A percentile compares a stretch with the other conserved stretches of the same genome.
These are phyloP conservation scores for Entomophthora muscae DNA, from an alignment of 371 early-diverging fungal species.

Conservation along the genomic window DNA sequence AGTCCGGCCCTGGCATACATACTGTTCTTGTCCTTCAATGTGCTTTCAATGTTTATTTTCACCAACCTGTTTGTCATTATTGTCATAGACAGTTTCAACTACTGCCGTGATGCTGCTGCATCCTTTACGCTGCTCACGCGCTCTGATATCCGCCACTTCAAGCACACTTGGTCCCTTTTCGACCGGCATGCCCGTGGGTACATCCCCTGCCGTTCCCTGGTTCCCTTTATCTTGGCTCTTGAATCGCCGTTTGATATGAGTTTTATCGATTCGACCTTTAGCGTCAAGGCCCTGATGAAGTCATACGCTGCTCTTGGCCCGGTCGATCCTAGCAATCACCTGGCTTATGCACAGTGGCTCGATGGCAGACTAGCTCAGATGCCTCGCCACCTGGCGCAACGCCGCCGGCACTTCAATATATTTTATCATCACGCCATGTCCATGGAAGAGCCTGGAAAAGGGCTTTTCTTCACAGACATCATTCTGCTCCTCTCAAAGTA, in stretches of 20 bases:
- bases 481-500: not conserved
- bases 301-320: not conserved
- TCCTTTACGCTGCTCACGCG: constrained; percentile 37
- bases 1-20: too few species aligned
- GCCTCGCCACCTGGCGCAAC: constrained; percentile 9
- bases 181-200: constrained; percentile 32
- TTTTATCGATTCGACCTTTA: constrained; percentile 19
- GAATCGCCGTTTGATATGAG: constrained; percentile 21
- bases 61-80: constrained; percentile 50
- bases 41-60: too few species aligned
- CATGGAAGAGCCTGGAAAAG: not conserved
- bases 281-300: constrained; percentile 17
- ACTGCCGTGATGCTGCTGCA: constrained; percentile 41
- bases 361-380: constrained; percentile 14
- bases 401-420: constrained; percentile 16
- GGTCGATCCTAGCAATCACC: too few species aligned
- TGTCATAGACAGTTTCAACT: constrained; percentile 50
- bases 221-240: constrained; percentile 26
- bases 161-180: constrained; percentile 32
- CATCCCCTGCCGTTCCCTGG: constrained; percentile 24
- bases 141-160: too few species aligned
- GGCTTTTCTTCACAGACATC: not conserved
- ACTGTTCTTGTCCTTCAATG: too few species aligned
- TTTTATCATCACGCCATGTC: constrained; percentile 15
- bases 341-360: constrained; percentile 15